phyloP scores from a whole-genome alignment of 2,329 filamentous ascomycete genomes.

The Aspergillus terreus region DNA sequence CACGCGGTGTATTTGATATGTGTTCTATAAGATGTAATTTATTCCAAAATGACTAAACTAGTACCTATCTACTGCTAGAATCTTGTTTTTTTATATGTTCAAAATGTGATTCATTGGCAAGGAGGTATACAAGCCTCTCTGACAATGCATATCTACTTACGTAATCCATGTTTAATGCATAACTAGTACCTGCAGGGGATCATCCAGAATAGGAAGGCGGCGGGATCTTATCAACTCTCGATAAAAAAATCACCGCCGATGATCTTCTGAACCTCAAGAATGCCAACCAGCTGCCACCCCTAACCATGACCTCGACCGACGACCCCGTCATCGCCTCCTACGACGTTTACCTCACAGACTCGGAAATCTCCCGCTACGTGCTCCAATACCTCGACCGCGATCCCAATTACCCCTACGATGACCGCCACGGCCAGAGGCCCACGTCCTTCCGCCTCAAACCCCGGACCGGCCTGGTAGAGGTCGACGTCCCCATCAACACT shows the following conservation, averaged over 20 bases:
- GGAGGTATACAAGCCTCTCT: no score
- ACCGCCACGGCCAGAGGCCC: slow-evolving; percentile 55
- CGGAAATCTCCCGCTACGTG: slow-evolving; percentile 68
- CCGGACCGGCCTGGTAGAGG: slow-evolving; percentile 76
- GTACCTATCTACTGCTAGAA: no score
- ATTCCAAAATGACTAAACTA: no score
- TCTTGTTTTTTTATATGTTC: no score
- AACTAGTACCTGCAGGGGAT: no score
- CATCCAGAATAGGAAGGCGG: neutral
- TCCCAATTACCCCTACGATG: slow-evolving; percentile 60
- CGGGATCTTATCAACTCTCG: neutral
- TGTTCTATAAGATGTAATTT: no score
- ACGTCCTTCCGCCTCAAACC: slow-evolving; percentile 78
- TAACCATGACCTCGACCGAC: neutral
- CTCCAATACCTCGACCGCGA: slow-evolving; percentile 78
- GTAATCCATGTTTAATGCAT: no score
- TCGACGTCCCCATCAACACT: slow-evolving; percentile 82
- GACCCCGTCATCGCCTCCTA: slow-evolving; percentile 74
- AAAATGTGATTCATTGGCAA: no score
- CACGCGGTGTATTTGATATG: no score
- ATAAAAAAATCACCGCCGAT: neutral
- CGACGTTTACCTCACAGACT: slow-evolving; percentile 80
- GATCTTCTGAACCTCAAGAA: neutral
- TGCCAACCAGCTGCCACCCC: neutral
- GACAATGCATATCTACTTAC: no score